These are phyloP conservation scores for Ustilago nuda DNA, from an alignment of 1,284 basidiomycete genomes.

Conservation along the genomic window DNA sequence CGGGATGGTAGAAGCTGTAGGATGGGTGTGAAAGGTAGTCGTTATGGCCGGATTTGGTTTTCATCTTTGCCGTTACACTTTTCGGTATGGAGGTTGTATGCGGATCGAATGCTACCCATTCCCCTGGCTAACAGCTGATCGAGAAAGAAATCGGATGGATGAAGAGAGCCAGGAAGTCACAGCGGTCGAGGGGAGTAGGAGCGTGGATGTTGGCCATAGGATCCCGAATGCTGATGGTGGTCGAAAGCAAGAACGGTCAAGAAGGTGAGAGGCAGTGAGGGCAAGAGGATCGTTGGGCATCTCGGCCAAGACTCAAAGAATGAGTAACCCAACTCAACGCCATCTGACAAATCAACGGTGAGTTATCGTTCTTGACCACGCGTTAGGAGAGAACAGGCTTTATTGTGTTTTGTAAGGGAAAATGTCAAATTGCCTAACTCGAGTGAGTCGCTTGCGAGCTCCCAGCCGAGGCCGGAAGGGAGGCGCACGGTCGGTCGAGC, in stretches of 20 bases:
- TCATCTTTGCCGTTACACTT: constrained; percentile 12
- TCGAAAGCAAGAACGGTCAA: background rate
- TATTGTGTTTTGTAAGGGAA: no score
- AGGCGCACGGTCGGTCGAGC: no score
- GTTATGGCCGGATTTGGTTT: constrained; percentile 29
- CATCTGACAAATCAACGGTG: background rate
- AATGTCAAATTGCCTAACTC: no score
- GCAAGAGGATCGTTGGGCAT: background rate
- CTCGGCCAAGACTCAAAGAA: background rate
- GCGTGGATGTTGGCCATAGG: background rate
- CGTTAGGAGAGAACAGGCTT: no score
- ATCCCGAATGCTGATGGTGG: background rate
- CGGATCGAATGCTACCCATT: no score
- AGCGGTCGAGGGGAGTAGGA: background rate
- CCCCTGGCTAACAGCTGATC: no score
- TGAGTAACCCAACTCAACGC: background rate
- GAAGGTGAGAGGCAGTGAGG: background rate
- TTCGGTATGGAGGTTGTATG: background rate
- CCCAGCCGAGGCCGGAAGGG: no score
- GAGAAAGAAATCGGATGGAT: no score
- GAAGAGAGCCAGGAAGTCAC: no score
- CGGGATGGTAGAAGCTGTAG: constrained; percentile 19
- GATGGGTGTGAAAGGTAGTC: constrained; percentile 7
- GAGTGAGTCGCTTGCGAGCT: no score
- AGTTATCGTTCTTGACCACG: no score